Evolutionary conservation across 1,284 basidiomycete species (phyloP).

Genomic region (Microbotryomycetes sp.): DNA sequence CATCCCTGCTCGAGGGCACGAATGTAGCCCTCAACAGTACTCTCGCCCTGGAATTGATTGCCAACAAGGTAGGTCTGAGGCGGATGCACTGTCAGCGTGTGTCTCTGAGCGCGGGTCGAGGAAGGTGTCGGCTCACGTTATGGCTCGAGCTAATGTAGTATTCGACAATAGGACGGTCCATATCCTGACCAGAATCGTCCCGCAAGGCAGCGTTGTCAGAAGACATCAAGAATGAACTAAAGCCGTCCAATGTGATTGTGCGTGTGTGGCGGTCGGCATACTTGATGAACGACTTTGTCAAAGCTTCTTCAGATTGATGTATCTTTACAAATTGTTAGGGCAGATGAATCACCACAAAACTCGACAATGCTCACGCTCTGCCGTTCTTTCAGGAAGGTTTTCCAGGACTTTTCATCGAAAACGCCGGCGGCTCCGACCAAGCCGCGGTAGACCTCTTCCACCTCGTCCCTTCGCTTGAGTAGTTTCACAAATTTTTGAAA

Average conservation of each 20-base stretch:
- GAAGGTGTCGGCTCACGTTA: slow-evolving; percentile 48
- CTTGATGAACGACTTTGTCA: slow-evolving; percentile 53
- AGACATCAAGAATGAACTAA: slow-evolving; percentile 68
- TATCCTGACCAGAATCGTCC: slow-evolving; percentile 49
- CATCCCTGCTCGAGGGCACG: slow-evolving; percentile 84
- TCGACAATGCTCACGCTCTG: slow-evolving; percentile 57
- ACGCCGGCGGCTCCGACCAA: slow-evolving; percentile 43
- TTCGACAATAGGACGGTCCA: slow-evolving; percentile 75
- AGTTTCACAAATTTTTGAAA: slow-evolving; percentile 81
- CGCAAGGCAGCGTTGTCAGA: slow-evolving; percentile 55
- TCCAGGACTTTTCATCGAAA: slow-evolving; percentile 55
- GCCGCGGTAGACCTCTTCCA: slow-evolving; percentile 48
- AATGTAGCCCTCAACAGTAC: slow-evolving; percentile 93
- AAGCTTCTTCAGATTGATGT: slow-evolving; percentile 46
- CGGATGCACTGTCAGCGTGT: not conserved
- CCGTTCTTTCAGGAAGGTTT: slow-evolving; percentile 56
- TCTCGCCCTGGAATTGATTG: slow-evolving; percentile 84
- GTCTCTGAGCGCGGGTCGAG: not conserved
- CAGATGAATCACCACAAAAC: not conserved
- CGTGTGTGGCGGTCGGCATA: slow-evolving; percentile 43
- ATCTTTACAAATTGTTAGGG: no score
- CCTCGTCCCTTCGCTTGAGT: slow-evolving; percentile 72
- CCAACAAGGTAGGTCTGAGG: slow-evolving; percentile 79
- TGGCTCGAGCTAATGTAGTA: slow-evolving; percentile 93
- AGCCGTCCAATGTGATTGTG: slow-evolving; percentile 53